A percentile compares a stretch with the other conserved stretches of the same genome.
Evolutionary conservation across 768 basidiomycete genomes (phyloP).

Genomic region (Gymnopilus dilepis): DNA sequence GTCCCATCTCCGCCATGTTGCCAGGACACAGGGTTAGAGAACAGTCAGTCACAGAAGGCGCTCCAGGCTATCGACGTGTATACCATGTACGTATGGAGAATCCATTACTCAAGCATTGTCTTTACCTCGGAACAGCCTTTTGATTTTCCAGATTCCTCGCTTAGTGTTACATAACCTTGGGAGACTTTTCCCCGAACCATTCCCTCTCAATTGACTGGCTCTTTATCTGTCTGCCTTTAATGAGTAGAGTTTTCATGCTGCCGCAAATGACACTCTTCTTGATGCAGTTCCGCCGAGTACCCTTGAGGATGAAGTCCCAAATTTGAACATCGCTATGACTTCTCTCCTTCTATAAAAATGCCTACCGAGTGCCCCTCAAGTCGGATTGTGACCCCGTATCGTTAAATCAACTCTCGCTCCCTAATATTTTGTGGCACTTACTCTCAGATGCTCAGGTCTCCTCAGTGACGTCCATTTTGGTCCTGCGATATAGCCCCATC

Average conservation of each 20-base stretch:
- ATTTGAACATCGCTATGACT: conserved; percentile 33
- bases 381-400: conserved; percentile 20
- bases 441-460: conserved; percentile 20
- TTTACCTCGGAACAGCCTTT: conserved; percentile 14
- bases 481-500: conserved; percentile 1
- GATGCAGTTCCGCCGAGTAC: conserved; percentile 39
- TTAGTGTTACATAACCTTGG: conserved; percentile 33
- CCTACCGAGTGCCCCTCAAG: conserved; percentile 24
- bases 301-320: conserved; percentile 37
- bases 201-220: conserved; percentile 21
- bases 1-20: conserved; percentile 29
- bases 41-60: conserved; percentile 20
- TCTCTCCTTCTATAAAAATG: conserved; percentile 32
- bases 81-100: conserved; percentile 25
- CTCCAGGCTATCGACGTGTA: conserved; percentile 22
- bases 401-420: conserved; percentile 19
- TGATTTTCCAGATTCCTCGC: conserved; percentile 6
- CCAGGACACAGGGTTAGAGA: conserved; percentile 17
- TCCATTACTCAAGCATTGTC: conserved; percentile 17
- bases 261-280: conserved; percentile 18
- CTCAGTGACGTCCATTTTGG: neutral
- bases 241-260: conserved; percentile 40
- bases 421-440: conserved; percentile 1
- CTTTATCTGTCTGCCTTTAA: conserved; percentile 37
- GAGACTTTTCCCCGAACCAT: conserved; percentile 35